These are phyloP conservation scores for Fusarium brevicatenulatum DNA, from an alignment of 2,329 filamentous ascomycete genomes.

Conservation along the genomic window DNA sequence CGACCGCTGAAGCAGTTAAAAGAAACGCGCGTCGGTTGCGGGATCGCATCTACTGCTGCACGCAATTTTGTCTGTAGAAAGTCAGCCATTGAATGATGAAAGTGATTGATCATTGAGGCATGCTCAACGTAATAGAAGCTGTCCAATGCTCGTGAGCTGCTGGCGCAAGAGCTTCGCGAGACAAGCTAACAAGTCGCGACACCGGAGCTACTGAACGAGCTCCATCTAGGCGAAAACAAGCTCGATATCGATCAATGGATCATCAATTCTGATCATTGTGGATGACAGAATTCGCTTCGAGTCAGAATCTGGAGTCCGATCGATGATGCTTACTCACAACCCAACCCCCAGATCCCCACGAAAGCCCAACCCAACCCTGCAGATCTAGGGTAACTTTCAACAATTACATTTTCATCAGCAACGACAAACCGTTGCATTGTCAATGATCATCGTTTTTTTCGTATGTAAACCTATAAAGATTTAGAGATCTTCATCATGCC, in stretches of 20 bases:
- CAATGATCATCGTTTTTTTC: not conserved
- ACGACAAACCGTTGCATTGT: not conserved
- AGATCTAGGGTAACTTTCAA: conserved; percentile 9
- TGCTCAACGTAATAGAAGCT: not conserved
- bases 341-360: not conserved
- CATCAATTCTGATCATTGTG: not conserved
- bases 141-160: not conserved
- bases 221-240: not conserved
- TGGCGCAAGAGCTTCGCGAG: not conserved
- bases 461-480: not conserved
- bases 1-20: not conserved
- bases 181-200: not conserved
- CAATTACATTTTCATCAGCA: not conserved
- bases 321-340: not conserved
- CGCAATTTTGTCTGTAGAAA: conserved; percentile 39
- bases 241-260: not conserved
- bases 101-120: not conserved
- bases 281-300: not conserved
- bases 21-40: not conserved
- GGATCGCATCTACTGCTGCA: rapidly evolving
- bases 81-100: not conserved
- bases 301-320: not conserved
- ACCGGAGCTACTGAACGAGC: not conserved
- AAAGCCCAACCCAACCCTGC: not conserved
- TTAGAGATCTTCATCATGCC: not conserved